Evolutionary conservation across 495 filamentous ascomycete species (phyloP), one percentile per base, ranked within the genome.

Genomic region (Penicillium malachiteum): DNA sequence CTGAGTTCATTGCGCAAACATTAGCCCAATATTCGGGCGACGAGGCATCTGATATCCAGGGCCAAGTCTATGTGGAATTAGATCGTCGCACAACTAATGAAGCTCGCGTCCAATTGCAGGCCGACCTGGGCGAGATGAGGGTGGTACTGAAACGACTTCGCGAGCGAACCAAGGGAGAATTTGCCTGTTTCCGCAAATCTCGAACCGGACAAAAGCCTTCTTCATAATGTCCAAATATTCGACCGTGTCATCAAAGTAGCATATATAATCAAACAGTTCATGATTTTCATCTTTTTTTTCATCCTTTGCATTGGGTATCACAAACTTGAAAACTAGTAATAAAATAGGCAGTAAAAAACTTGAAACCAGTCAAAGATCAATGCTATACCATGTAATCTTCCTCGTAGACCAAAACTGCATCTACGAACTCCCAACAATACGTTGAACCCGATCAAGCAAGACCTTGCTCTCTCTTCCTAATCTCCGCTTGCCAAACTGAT

Each of bases 1-100:
- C 96, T 8, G 94, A 98, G 71, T 98, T 97, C 71, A 86, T 97
- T 35, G 90, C 91, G 5, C 95, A 97, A 76, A 96, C 92, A 10
- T 74, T 98, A 50, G 87, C 81, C 52, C 85, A 89, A 52, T 98
- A 91, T 65, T 92, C 90, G 1, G 92, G 89, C 11, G 87, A 95
- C n/a, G 80, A 86, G 48, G 90, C 90, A 14, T 84, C 82, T 12
- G 79, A 88, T 57, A 77, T 86, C 39, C 92, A 97, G 73, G 88
- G 87, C 59, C 79, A 89, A 72, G 88, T 97, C 50, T 98, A 98
- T 69, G 82, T 90, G 49, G 88, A 91, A 72, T 72, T 98, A 26
- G 94, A 98, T 64, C 76, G 80, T 41, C 84, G 90, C 46, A 97
- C 93, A 51, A 90, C 93, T 59, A 90, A 89, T 50, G 87, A 91